phyloP scores from a whole-genome alignment of 495 filamentous ascomycete genomes.

The Barbatosphaeria neglecta region DNA sequence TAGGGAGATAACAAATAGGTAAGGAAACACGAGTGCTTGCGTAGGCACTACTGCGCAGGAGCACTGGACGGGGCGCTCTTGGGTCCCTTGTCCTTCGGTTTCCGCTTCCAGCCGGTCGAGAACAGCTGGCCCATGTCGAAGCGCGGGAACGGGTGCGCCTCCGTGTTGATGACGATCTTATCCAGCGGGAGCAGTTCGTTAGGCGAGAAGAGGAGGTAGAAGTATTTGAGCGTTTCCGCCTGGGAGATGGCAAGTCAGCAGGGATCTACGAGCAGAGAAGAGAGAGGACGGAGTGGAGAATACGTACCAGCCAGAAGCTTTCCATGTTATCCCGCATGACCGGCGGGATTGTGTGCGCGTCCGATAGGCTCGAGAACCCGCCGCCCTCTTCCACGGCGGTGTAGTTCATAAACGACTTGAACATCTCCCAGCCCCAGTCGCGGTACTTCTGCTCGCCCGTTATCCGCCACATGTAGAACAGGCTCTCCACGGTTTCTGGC shows the following conservation, averaged over 20 bases:
- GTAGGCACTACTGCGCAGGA: too few species aligned
- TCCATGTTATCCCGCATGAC: slow-evolving; percentile 72
- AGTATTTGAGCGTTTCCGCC: slow-evolving; percentile 97
- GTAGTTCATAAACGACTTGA: slow-evolving; percentile 78
- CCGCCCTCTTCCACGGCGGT: slow-evolving; percentile 63
- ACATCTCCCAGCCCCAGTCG: slow-evolving; percentile 98
- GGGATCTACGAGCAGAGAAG: background rate
- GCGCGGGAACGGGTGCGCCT: slow-evolving; percentile 81
- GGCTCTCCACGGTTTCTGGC: slow-evolving; percentile 85
- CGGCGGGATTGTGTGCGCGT: slow-evolving; percentile 60
- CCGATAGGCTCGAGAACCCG: slow-evolving; percentile 71
- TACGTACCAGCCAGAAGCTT: slow-evolving; percentile 80
- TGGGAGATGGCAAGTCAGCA: slow-evolving; percentile 12
- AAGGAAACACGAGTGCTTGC: too few species aligned
- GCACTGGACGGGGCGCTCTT: slow-evolving; percentile 17
- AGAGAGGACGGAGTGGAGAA: background rate
- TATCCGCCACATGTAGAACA: slow-evolving; percentile 98
- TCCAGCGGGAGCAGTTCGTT: slow-evolving; percentile 74
- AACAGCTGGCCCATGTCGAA: slow-evolving; percentile 72
- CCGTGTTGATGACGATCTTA: slow-evolving; percentile 85
- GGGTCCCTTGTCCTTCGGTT: slow-evolving; percentile 37
- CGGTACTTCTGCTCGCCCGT: slow-evolving; percentile 85
- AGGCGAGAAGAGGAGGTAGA: slow-evolving; percentile 88
- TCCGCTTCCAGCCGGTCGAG: slow-evolving; percentile 79
- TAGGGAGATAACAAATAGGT: too few species aligned